Evolutionary conservation across 129 eudicot genomes (phyloP).

Genomic region (Flaveria brownii): DNA sequence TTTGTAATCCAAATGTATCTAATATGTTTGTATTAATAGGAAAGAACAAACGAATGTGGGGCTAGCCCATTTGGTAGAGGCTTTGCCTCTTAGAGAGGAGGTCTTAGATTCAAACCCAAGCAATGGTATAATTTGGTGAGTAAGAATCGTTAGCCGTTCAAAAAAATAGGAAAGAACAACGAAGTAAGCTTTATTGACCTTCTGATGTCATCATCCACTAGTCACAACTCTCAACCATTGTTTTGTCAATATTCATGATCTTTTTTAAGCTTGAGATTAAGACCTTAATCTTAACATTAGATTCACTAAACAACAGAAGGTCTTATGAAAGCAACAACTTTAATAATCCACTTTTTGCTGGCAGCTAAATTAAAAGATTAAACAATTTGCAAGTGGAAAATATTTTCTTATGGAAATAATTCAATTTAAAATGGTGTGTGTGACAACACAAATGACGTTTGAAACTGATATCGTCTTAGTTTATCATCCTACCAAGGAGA

Average conservation of each 20-base stretch:
- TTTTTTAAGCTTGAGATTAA: constrained; percentile 25
- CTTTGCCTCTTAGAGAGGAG: too few relatives aligned
- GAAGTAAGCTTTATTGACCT: background rate
- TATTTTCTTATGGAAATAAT: background rate
- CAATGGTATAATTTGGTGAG: too few relatives aligned
- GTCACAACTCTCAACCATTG: constrained; percentile 23
- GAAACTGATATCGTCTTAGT: too few relatives aligned
- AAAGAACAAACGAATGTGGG: too few relatives aligned
- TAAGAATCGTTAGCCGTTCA: too few relatives aligned
- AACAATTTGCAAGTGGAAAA: constrained; percentile 2
- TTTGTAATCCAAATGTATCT: background rate
- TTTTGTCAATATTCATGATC: constrained; percentile 22
- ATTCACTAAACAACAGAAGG: constrained; percentile 26
- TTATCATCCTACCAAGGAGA: background rate
- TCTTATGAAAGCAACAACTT: constrained; percentile 31
- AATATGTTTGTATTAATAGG: background rate
- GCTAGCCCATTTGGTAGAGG: too few relatives aligned
- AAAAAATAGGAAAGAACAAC: background rate
- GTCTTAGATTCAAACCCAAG: too few relatives aligned
- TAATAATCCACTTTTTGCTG: constrained; percentile 24
- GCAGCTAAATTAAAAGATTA: constrained; percentile 19
- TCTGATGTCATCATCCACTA: constrained; percentile 21
- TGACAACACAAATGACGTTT: constrained; percentile 33
- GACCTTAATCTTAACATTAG: constrained; percentile 22
- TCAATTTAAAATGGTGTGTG: constrained; percentile 15